These are phyloP conservation scores for Calonectria naviculata DNA, from an alignment of 2,329 filamentous ascomycete species.

Conservation along the genomic window DNA sequence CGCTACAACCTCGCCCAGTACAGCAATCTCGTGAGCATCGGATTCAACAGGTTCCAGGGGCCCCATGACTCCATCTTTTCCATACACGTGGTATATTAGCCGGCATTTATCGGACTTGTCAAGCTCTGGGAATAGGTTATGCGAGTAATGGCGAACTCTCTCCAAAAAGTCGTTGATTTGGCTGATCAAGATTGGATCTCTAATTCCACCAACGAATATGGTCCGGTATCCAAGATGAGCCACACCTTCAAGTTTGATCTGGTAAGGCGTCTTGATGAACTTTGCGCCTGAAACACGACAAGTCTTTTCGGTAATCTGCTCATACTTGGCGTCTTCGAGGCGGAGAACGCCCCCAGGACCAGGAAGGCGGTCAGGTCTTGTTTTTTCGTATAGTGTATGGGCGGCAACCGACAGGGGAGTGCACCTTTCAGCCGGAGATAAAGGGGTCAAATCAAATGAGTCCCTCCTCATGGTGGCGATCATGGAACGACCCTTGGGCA, in stretches of 20 bases:
- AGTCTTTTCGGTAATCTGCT: slow-evolving; percentile 46
- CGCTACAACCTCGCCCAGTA: slow-evolving; percentile 58
- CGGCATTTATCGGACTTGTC: slow-evolving; percentile 45
- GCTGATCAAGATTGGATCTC: slow-evolving; percentile 57
- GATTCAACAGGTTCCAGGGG: slow-evolving; percentile 38
- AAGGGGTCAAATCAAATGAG: slow-evolving; percentile 59
- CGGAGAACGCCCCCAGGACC: slow-evolving; percentile 61
- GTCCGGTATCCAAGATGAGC: slow-evolving; percentile 54
- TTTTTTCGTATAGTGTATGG: slow-evolving; percentile 65
- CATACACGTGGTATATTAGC: slow-evolving; percentile 57
- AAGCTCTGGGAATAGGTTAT: slow-evolving; percentile 34
- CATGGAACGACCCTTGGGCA: slow-evolving; percentile 56
- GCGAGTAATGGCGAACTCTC: slow-evolving; percentile 37
- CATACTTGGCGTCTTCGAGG: slow-evolving; percentile 53
- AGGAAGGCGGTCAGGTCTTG: slow-evolving; percentile 57
- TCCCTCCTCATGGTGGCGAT: slow-evolving; percentile 52
- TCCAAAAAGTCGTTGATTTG: slow-evolving; percentile 51
- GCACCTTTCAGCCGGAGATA: slow-evolving; percentile 52
- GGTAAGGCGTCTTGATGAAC: slow-evolving; percentile 52
- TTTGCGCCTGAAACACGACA: slow-evolving; percentile 52
- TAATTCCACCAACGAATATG: slow-evolving; percentile 56
- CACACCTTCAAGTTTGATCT: slow-evolving; percentile 61
- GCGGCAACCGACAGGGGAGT: slow-evolving; percentile 61
- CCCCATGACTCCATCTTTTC: slow-evolving; percentile 50
- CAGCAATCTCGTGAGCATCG: slow-evolving; percentile 52